Evolutionary conservation across 371 early-diverging fungal genomes (phyloP).

Genomic region (Apophysomyces variabilis): DNA sequence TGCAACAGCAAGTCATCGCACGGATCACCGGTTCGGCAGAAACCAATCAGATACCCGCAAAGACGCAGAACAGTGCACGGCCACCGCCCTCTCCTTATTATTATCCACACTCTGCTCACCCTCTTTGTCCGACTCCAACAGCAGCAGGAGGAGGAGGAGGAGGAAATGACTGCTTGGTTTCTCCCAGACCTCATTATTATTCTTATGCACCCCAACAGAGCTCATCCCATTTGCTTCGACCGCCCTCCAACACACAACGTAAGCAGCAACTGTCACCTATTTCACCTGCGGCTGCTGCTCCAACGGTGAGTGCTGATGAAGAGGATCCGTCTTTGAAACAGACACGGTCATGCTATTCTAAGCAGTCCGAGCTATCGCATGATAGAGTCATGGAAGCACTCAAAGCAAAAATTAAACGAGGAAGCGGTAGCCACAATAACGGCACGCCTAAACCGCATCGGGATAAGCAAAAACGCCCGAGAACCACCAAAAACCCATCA

Average conservation of each 20-base stretch:
- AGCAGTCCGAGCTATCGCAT: constrained; percentile 25
- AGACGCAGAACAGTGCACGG: neutral
- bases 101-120: constrained; percentile 49
- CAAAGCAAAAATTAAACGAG: constrained; percentile 50
- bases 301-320: neutral
- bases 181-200: neutral
- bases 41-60: constrained; percentile 3
- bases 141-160: constrained; percentile 11
- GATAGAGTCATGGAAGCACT: constrained; percentile 53
- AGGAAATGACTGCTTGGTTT: neutral
- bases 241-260: neutral
- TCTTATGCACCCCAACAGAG: constrained; percentile 15
- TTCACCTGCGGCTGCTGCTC: constrained; percentile 14
- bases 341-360: constrained; percentile 17
- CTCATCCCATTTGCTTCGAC: constrained; percentile 9
- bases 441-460: neutral
- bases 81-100: constrained; percentile 16
- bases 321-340: constrained; percentile 15
- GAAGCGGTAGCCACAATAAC: constrained; percentile 14
- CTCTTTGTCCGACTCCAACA: constrained; percentile 33
- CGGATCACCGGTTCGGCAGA: constrained; percentile 32
- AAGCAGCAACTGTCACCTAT: constrained; percentile 21
- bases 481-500: constrained; percentile 1
- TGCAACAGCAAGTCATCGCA: constrained; percentile 45
- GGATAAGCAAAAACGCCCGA: neutral